Evolutionary conservation across 1,284 basidiomycete species (phyloP).

Genomic region (Irpex sp.): DNA sequence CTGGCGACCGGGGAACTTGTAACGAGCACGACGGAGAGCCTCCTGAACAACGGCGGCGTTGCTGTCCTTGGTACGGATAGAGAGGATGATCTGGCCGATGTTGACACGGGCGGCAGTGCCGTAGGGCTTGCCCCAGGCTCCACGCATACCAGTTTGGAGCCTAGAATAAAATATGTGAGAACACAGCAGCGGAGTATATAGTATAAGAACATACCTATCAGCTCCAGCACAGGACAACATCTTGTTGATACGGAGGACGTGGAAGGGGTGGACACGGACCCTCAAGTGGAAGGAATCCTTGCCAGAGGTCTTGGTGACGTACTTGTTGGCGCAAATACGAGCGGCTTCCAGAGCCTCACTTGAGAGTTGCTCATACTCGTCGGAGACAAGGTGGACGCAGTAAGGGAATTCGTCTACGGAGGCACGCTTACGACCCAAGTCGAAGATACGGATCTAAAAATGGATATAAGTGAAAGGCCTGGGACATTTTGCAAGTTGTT

Average conservation of each 20-base stretch:
- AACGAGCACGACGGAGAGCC: conserved; percentile 94
- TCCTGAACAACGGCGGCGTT: conserved; percentile 92
- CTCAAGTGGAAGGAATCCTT: conserved; percentile 99
- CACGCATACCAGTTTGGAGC: conserved; percentile 99
- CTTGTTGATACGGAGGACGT: conserved; percentile 99
- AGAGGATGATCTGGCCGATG: conserved; percentile 97
- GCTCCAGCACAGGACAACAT: conserved; percentile 99
- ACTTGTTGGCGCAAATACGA: conserved; percentile 99
- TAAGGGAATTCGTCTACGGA: conserved; percentile 97
- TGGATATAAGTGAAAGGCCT: background rate
- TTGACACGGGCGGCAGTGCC: conserved; percentile 93
- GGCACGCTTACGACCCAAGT: conserved; percentile 93
- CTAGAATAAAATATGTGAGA: conserved; percentile 32
- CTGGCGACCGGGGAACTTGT: conserved; percentile 99
- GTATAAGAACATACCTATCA: conserved; percentile 66
- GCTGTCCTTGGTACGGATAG: conserved; percentile 89
- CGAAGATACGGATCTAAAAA: conserved; percentile 84
- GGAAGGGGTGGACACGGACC: conserved; percentile 98
- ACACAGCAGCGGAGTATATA: background rate
- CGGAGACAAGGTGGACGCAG: conserved; percentile 95
- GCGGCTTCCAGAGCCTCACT: conserved; percentile 97
- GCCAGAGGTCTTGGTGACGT: conserved; percentile 96
- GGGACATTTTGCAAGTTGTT: conserved; percentile 11
- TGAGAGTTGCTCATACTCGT: conserved; percentile 98
- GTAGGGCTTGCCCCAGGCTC: conserved; percentile 99